phyloP scores from a whole-genome alignment of 2,329 filamentous ascomycete genomes.

The Acrodontium crateriforme region DNA sequence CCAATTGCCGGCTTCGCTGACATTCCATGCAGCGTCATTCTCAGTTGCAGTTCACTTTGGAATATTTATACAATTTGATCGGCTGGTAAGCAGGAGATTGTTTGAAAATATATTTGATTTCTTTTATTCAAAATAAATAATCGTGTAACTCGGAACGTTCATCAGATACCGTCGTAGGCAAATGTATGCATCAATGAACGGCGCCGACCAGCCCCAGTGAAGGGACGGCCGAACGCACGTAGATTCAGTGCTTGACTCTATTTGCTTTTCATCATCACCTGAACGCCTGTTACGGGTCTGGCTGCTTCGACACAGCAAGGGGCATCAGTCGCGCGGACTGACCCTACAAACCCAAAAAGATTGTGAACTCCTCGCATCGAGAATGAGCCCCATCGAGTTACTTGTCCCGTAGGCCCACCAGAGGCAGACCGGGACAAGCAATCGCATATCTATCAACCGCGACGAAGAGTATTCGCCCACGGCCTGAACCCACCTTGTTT shows the following conservation, averaged over 20 bases:
- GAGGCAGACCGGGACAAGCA: conserved; percentile 31
- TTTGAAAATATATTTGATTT: no score
- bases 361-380: conserved; percentile 79
- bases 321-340: conserved; percentile 17
- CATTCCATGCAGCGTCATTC: no score
- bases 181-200: conserved; percentile 14
- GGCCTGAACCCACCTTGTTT: conserved; percentile 30
- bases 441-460: conserved; percentile 98
- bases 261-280: conserved; percentile 85
- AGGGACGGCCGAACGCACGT: conserved; percentile 27
- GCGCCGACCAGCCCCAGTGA: conserved; percentile 15
- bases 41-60: no score
- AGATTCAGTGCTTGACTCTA: conserved; percentile 97
- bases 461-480: conserved; percentile 63
- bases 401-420: conserved; percentile 30
- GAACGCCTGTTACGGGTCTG: conserved; percentile 43
- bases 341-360: conserved; percentile 31
- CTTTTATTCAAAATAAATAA: no score
- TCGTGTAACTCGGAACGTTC: no score
- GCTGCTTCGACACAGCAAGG: conserved; percentile 56
- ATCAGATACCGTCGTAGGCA: conserved; percentile 36
- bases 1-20: no score
- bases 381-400: conserved; percentile 99
- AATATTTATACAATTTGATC: no score
- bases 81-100: no score